Base-by-base conservation (phyloP, 192 early-diverging fungal genomes). In the Coemansia sp. region DNA sequence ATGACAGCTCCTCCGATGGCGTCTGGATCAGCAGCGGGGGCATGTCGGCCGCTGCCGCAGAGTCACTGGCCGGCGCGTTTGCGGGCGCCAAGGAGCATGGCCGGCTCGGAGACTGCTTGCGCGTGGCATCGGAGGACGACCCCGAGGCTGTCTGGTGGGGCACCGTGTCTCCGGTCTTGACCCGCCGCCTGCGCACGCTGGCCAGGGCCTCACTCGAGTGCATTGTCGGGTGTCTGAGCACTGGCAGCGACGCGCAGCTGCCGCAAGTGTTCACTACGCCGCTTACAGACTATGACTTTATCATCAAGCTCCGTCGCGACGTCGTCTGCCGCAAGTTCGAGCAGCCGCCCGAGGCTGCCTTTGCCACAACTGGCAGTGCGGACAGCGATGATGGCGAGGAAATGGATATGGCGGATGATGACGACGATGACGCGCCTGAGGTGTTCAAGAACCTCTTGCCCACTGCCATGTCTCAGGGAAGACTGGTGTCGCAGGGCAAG, bases 181-280 rank as follows among this genome's bases (percentile, higher is more conserved):
- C 79, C 2, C 74, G 75, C 60, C 68, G 64, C 37, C 68, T 96
- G 17, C 80, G 81, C 22, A 67, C 76, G 2, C 74, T 98, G 45
- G 91, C 94, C 20, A 78, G 69, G 58, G 88, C 93, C 1, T 85
- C 93, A 8, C 74, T 90, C 11, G 62, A 57, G 36, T 74, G 84
- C 19, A 58, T 95, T 7, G 85, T 85, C 20, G 37, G 24, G 5
- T 73, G 65, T 27, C 25, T 78, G 38, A 35, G 11, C 25, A 7
- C 54, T 2, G 68, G 29, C 70, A 65, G 43, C 58, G 74, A 71
- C 49, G 64, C 62, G 11, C 61, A 54, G 36, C 60, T 79, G 61
- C 54, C 65, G 47, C 57, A 83, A 88, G 84, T 95, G 15, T 98
- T 96, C 82, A 79, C 92, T 6, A 88, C 93, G 7, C 91, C 94